phyloP scores from a whole-genome alignment of 176 grass and related monocot species.

The Raddia distichophylla region DNA sequence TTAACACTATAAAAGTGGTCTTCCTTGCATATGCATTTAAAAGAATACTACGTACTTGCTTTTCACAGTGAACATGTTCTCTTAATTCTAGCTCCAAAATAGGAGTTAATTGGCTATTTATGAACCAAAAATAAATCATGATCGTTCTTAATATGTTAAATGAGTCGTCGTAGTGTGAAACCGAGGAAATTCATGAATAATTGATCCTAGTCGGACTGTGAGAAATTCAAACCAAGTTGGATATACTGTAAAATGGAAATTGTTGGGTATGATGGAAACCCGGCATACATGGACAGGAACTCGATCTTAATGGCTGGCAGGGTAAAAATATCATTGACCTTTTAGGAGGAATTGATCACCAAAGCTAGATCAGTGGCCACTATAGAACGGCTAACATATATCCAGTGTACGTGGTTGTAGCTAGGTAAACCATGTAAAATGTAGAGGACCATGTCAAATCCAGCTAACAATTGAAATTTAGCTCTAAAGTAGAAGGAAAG shows the following conservation, averaged over 20 bases:
- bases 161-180: neutral
- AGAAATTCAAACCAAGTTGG: neutral
- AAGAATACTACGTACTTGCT: neutral
- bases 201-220: neutral
- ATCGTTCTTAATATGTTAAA: neutral
- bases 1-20: neutral
- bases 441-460: neutral
- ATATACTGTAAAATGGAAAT: neutral
- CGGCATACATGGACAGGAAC: neutral
- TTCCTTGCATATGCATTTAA: neutral
- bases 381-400: constrained; percentile 12
- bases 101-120: neutral
- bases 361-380: neutral
- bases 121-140: neutral
- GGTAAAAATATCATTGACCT: constrained; percentile 6
- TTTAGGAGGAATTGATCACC: constrained; percentile 34
- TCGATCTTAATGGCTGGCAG: neutral
- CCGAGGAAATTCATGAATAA: neutral
- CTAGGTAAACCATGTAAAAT: neutral
- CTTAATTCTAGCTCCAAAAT: neutral
- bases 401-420: neutral
- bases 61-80: neutral
- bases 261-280: neutral
- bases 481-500: constrained; percentile 23
- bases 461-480: neutral